phyloP scores from a whole-genome alignment of 495 filamentous ascomycete genomes.

The Xylaria bambusicola region DNA sequence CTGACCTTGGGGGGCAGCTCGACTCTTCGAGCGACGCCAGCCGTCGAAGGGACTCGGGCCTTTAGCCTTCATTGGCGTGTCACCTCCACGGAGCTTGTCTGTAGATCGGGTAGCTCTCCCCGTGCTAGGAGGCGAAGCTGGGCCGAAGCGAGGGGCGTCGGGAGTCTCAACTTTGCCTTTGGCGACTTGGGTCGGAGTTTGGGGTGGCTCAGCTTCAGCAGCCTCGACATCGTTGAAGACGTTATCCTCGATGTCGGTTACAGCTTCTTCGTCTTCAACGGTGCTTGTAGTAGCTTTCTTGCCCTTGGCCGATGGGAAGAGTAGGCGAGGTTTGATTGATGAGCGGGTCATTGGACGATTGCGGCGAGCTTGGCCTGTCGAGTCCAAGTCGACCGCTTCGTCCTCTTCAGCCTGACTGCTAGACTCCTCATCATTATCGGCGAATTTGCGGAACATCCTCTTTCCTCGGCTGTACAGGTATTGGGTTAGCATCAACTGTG shows the following conservation, averaged over 20 bases:
- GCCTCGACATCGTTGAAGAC: conserved; percentile 48
- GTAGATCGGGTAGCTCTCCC: conserved; percentile 52
- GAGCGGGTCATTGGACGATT: conserved; percentile 66
- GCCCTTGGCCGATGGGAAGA: conserved; percentile 67
- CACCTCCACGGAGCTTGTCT: conserved; percentile 28
- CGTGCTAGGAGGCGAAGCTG: conserved; percentile 59
- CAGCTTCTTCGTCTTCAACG: conserved; percentile 50
- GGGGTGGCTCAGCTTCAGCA: conserved; percentile 48
- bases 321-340: conserved; percentile 77
- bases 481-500: conserved; percentile 25
- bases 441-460: conserved; percentile 75
- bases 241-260: conserved; percentile 55
- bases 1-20: conserved; percentile 31
- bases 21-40: conserved; percentile 64
- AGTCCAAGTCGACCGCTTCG: conserved; percentile 50
- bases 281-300: conserved; percentile 53
- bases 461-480: conserved; percentile 73
- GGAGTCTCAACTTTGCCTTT: conserved; percentile 48
- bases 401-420: conserved; percentile 31
- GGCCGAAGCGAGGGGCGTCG: conserved; percentile 50
- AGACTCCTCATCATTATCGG: conserved; percentile 36
- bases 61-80: conserved; percentile 40
- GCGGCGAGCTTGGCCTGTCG: conserved; percentile 48
- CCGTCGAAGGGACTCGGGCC: conserved; percentile 62
- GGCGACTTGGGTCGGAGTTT: conserved; percentile 38